These are phyloP conservation scores for Heliosperma pusillum DNA, from an alignment of 148 eudicot genomes.

Conservation along the genomic window DNA sequence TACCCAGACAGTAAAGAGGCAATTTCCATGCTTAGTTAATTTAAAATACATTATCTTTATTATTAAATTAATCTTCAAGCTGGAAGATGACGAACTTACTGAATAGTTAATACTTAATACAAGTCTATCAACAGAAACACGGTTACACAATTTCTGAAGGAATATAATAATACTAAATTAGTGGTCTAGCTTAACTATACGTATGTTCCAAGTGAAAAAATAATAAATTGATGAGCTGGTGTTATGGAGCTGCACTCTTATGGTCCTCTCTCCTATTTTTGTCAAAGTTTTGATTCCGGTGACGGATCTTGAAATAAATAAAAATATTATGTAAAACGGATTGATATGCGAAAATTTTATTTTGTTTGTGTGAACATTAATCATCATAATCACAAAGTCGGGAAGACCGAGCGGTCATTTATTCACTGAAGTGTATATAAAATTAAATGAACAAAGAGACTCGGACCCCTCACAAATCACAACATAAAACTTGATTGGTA, in stretches of 20 bases:
- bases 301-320: too few relatives aligned
- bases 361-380: too few relatives aligned
- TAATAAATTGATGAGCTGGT: slow-evolving; percentile 27
- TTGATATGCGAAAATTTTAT: too few relatives aligned
- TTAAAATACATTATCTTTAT: background rate
- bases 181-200: slow-evolving; percentile 7
- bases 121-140: background rate
- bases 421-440: too few relatives aligned
- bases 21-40: background rate
- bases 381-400: too few relatives aligned
- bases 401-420: too few relatives aligned
- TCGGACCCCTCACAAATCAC: too few relatives aligned
- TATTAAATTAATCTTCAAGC: background rate
- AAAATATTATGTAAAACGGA: too few relatives aligned
- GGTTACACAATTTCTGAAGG: background rate
- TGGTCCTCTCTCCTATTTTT: too few relatives aligned
- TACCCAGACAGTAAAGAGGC: slow-evolving; percentile 28
- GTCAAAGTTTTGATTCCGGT: too few relatives aligned
- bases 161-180: slow-evolving; percentile 5
- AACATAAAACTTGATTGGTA: too few relatives aligned
- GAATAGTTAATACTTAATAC: background rate
- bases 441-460: too few relatives aligned
- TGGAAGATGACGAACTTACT: background rate
- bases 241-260: slow-evolving; percentile 27
- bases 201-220: background rate